These are phyloP conservation scores for Cylindricascospora bacillispora DNA, from an alignment of 1,139 yeast species.

Conservation along the genomic window DNA sequence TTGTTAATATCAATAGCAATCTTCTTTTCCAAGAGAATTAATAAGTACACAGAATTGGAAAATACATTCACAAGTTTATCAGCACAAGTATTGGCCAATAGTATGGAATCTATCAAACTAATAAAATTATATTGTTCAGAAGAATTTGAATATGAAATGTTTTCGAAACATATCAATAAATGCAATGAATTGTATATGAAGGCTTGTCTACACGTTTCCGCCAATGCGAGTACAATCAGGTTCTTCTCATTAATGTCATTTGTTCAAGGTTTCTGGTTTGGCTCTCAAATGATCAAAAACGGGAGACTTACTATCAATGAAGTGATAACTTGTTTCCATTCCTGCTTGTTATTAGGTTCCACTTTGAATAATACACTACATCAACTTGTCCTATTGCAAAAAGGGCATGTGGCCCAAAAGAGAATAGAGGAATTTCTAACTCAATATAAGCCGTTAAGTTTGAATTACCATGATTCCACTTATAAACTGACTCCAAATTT, in stretches of 20 bases:
- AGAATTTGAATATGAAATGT: slow-evolving; percentile 35
- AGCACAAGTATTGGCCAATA: slow-evolving; percentile 59
- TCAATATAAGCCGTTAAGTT: not conserved
- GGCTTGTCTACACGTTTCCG: slow-evolving; percentile 37
- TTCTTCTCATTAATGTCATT: slow-evolving; percentile 57
- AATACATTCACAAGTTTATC: slow-evolving; percentile 44
- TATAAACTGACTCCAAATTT: slow-evolving; percentile 14
- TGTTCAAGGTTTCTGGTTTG: slow-evolving; percentile 89
- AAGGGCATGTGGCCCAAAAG: slow-evolving; percentile 48
- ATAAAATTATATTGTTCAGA: slow-evolving; percentile 55
- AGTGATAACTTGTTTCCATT: slow-evolving; percentile 71
- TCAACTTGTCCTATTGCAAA: slow-evolving; percentile 43
- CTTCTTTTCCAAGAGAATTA: slow-evolving; percentile 40
- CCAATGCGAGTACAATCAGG: slow-evolving; percentile 48
- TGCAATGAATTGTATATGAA: slow-evolving; percentile 40
- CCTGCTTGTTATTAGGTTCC: slow-evolving; percentile 61
- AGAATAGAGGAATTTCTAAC: slow-evolving; percentile 14
- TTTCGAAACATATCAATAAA: slow-evolving; percentile 28
- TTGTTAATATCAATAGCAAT: slow-evolving; percentile 40
- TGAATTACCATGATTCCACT: slow-evolving; percentile 6
- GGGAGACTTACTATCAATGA: slow-evolving; percentile 42
- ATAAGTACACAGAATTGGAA: slow-evolving; percentile 40
- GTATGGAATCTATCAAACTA: slow-evolving; percentile 43
- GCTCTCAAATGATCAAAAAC: slow-evolving; percentile 46
- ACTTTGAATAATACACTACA: slow-evolving; percentile 40